Evolutionary conservation across 1,139 yeast species (phyloP).

Genomic region (Torulaspora pretoriensis): DNA sequence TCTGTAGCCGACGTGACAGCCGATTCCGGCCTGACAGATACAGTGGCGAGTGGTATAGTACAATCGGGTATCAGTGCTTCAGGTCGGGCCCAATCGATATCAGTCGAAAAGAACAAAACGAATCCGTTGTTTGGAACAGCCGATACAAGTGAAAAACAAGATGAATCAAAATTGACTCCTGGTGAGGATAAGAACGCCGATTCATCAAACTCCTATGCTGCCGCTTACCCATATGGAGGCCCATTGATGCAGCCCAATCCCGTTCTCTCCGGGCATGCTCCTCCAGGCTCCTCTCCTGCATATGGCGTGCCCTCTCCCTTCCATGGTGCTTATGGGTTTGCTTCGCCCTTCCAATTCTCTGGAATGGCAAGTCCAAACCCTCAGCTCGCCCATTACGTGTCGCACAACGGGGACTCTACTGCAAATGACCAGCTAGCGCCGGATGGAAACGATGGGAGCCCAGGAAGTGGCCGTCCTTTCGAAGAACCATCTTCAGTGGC

Average conservation of each 20-base stretch:
- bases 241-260: conserved; percentile 35
- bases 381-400: conserved; percentile 21
- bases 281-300: conserved; percentile 22
- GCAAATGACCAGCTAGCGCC: conserved; percentile 1
- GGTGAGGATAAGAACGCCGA: conserved; percentile 5
- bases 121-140: conserved; percentile 18
- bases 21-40: conserved; percentile 13
- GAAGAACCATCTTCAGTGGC: conserved; percentile 7
- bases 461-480: conserved; percentile 1
- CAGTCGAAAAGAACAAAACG: conserved; percentile 23
- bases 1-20: conserved; percentile 13
- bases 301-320: conserved; percentile 34
- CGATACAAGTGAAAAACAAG: conserved; percentile 7
- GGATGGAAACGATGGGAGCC: conserved; percentile 6
- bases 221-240: conserved; percentile 38
- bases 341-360: conserved; percentile 35
- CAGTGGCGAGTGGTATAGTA: conserved; percentile 9
- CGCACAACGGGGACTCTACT: conserved; percentile 13
- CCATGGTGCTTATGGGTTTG: conserved; percentile 34
- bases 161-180: conserved; percentile 3
- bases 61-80: conserved; percentile 16
- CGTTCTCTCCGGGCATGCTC: conserved; percentile 28
- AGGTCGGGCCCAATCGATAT: conserved; percentile 32
- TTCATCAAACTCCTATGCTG: conserved; percentile 22
- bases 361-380: conserved; percentile 23